Conservation (phyloP, 208 protist species). For the Leishmania martiniquensis region DNA sequence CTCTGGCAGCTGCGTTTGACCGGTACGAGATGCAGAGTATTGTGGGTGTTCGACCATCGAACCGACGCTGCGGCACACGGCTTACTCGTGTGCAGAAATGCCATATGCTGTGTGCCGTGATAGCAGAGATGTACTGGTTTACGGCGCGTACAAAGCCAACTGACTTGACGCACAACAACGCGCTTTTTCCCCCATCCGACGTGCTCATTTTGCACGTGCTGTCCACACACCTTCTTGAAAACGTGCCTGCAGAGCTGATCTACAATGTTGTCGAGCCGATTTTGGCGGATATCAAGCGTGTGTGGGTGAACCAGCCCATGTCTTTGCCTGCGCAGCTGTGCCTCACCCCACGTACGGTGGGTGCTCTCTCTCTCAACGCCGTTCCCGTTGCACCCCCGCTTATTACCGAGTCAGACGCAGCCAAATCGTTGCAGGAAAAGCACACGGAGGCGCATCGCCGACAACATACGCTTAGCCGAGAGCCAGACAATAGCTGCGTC, state of each 20-base stretch:
- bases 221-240: conserved; percentile 76
- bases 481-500: conserved; percentile 38
- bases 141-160: conserved; percentile 74
- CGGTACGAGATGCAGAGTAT: conserved; percentile 36
- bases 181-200: conserved; percentile 89
- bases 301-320: conserved; percentile 84
- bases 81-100: conserved; percentile 34
- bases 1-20: conserved; percentile 65
- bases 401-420: background rate
- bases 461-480: conserved; percentile 30
- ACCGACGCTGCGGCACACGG: background rate
- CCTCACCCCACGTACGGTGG: conserved; percentile 61
- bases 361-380: conserved; percentile 45
- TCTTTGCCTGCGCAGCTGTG: conserved; percentile 77
- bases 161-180: conserved; percentile 90
- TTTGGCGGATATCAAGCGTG: conserved; percentile 47
- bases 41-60: conserved; percentile 25
- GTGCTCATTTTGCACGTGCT: conserved; percentile 88
- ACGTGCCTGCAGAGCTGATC: conserved; percentile 79
- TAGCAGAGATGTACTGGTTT: conserved; percentile 91
- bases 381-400: conserved; percentile 11
- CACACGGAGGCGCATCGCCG: conserved; percentile 15
- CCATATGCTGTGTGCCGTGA: conserved; percentile 74
- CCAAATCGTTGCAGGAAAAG: background rate
- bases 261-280: conserved; percentile 50